These are phyloP conservation scores for Fusarium miscanthi DNA, from an alignment of 2,329 filamentous ascomycete species.

Conservation along the genomic window DNA sequence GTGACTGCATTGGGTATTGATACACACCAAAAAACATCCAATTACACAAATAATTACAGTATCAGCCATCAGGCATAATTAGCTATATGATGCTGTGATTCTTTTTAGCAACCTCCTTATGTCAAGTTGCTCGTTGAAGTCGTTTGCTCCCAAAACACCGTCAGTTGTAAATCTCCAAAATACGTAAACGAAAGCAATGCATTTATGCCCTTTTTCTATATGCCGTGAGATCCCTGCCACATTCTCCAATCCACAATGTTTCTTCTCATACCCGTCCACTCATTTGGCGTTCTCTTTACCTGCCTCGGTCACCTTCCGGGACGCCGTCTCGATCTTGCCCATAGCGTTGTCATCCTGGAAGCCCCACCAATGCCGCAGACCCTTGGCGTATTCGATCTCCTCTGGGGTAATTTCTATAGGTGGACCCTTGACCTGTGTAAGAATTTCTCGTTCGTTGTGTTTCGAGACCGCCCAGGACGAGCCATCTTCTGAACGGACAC, in stretches of 20 bases:
- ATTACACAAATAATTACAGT: constrained; percentile 3
- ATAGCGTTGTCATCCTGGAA: constrained; percentile 59
- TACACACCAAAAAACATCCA: neutral
- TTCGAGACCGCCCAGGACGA: constrained; percentile 74
- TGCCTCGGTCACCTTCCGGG: constrained; percentile 47
- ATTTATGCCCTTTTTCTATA: constrained; percentile 10
- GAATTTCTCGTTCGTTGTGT: constrained; percentile 50
- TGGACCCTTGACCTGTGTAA: constrained; percentile 68
- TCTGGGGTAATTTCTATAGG: constrained; percentile 66
- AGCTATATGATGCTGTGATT: neutral
- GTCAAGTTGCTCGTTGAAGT: constrained; percentile 1
- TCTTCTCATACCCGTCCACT: constrained; percentile 15
- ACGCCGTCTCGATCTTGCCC: constrained; percentile 62
- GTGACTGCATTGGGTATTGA: constrained; percentile 6
- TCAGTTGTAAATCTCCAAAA: constrained; percentile 7
- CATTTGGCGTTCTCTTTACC: constrained; percentile 45
- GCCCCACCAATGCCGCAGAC: constrained; percentile 62
- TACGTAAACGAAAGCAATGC: constrained; percentile 10
- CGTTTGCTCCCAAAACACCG: constrained; percentile 16
- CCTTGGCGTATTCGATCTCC: constrained; percentile 62
- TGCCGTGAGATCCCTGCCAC: constrained; percentile 10
- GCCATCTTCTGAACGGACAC: constrained; percentile 63
- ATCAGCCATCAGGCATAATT: neutral
- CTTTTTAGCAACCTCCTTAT: neutral
- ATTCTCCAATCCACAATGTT: constrained; percentile 15